Conservation (phyloP, 805 yeast species). For the Myxozyma geophila region DNA sequence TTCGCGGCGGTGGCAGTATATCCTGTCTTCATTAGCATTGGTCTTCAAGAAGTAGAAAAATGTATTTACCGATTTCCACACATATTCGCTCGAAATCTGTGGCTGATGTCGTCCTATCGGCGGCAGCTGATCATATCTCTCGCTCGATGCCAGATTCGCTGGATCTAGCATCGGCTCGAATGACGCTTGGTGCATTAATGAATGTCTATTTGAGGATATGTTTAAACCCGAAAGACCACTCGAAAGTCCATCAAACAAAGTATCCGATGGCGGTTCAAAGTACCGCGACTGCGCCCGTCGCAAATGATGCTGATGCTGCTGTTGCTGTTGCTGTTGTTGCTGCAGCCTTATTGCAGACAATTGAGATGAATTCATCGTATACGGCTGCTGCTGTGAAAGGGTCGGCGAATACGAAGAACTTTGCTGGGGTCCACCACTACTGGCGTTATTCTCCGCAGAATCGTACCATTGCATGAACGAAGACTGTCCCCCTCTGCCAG, state of each 20-base stretch:
- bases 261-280: conserved; percentile 16
- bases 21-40: conserved; percentile 5
- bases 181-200: neutral
- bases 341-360: neutral
- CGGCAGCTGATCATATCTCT: neutral
- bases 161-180: neutral
- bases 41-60: neutral
- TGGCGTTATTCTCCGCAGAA: neutral
- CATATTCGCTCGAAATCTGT: conserved; percentile 10
- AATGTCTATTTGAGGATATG: conserved; percentile 5
- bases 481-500: neutral
- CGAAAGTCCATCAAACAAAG: conserved; percentile 9
- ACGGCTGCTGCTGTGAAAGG: neutral
- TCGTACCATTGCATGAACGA: conserved; percentile 11
- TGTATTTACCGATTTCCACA: conserved; percentile 8
- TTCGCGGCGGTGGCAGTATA: conserved; percentile 7
- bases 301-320: neutral
- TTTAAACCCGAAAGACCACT: conserved; percentile 14
- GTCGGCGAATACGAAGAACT: neutral
- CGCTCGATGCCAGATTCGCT: neutral
- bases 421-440: neutral
- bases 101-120: neutral
- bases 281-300: conserved; percentile 31
- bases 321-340: neutral
- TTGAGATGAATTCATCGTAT: neutral